Percentiles rank a stretch among this genome's conserved stretches.
phyloP scores from a whole-genome alignment of 2,329 filamentous ascomycete genomes.

The Knufia fluminis region DNA sequence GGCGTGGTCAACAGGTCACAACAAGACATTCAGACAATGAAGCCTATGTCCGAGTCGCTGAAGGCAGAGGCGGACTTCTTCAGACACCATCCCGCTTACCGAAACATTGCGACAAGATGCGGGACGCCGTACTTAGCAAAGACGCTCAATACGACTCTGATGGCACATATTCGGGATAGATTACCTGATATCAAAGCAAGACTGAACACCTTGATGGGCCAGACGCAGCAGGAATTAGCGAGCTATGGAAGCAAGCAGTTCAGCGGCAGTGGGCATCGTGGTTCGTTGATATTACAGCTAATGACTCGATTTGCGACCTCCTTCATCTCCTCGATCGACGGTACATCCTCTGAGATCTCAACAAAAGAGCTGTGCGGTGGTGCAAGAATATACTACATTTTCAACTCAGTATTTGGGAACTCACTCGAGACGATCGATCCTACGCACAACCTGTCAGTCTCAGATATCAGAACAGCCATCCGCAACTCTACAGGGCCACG shows the following conservation, averaged over 20 bases:
- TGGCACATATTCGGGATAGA: constrained; percentile 91
- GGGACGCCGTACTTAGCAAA: constrained; percentile 92
- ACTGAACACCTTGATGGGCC: constrained; percentile 97
- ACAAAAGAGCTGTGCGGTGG: constrained; percentile 95
- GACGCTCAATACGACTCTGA: constrained; percentile 87
- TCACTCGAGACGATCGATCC: constrained; percentile 93
- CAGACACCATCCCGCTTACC: constrained; percentile 90
- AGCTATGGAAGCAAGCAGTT: constrained; percentile 98
- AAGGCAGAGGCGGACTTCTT: constrained; percentile 91
- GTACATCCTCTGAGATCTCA: constrained; percentile 96
- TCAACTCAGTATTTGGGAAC: constrained; percentile 97
- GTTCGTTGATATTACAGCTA: constrained; percentile 86
- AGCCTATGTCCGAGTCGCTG: constrained; percentile 86
- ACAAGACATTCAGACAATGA: constrained; percentile 93
- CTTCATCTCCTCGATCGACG: constrained; percentile 97
- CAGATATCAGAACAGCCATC: constrained; percentile 94
- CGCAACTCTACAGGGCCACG: constrained; percentile 94
- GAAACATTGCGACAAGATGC: constrained; percentile 88
- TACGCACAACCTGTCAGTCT: constrained; percentile 84
- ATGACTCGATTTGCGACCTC: constrained; percentile 98
- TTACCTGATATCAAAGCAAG: constrained; percentile 96
- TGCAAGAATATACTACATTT: constrained; percentile 95
- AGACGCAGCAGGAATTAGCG: constrained; percentile 95
- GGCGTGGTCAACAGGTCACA: constrained; percentile 97
- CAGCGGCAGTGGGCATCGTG: constrained; percentile 90